Evolutionary conservation across 805 yeast genomes (phyloP).

Genomic region (Candida montana): DNA sequence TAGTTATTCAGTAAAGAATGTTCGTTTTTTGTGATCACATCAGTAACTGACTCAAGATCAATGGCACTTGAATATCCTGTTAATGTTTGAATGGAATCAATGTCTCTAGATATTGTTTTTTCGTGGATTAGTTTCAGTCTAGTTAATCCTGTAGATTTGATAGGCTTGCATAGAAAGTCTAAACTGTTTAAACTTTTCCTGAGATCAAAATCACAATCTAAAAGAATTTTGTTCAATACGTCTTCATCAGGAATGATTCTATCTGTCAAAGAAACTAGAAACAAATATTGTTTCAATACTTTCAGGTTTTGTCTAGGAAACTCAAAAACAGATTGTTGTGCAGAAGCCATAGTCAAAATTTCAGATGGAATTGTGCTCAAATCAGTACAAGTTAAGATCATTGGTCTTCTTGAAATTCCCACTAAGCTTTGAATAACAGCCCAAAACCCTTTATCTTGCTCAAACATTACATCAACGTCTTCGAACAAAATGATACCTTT

Average conservation of each 20-base stretch:
- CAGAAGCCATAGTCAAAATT: constrained; percentile 40
- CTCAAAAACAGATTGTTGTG: constrained; percentile 35
- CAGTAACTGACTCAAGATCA: constrained; percentile 14
- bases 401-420: constrained; percentile 59
- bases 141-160: background rate
- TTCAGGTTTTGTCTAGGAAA: constrained; percentile 19
- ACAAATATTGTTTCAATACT: constrained; percentile 33
- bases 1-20: constrained; percentile 17
- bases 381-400: constrained; percentile 60
- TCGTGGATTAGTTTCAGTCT: background rate
- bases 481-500: constrained; percentile 74
- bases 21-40: constrained; percentile 9
- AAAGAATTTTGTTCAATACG: constrained; percentile 27
- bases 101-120: background rate
- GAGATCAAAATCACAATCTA: constrained; percentile 33
- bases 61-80: background rate
- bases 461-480: constrained; percentile 77
- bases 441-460: constrained; percentile 81
- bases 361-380: constrained; percentile 40
- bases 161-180: constrained; percentile 13
- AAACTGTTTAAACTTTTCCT: constrained; percentile 39
- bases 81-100: constrained; percentile 5
- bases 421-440: constrained; percentile 56
- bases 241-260: constrained; percentile 30
- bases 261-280: constrained; percentile 33